Conservation (phyloP, 2,329 filamentous ascomycete species). For the Gaeumannomyces tritici region DNA sequence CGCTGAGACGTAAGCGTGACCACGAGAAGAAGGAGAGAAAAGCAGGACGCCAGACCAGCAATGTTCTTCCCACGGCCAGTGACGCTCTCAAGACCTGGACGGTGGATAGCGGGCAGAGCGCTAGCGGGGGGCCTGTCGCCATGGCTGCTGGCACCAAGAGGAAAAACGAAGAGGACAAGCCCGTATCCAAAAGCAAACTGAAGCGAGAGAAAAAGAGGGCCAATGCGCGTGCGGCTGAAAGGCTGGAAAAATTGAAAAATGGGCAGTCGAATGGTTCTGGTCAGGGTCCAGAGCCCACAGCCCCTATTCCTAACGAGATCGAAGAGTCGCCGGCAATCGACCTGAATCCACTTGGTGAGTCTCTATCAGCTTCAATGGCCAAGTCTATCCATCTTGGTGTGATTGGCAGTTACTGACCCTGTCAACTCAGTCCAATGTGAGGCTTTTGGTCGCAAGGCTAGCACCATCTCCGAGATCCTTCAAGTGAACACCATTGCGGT, state of each 20-base stretch:
- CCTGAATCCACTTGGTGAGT: neutral
- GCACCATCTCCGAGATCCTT: slow-evolving; percentile 28
- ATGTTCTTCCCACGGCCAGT: slow-evolving; percentile 12
- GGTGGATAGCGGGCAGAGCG: neutral
- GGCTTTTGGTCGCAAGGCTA: slow-evolving; percentile 24
- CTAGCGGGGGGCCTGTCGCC: neutral
- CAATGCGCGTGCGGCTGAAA: slow-evolving; percentile 5
- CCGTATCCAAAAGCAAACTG: neutral
- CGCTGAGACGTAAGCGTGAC: slow-evolving; percentile 52
- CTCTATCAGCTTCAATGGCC: slow-evolving; percentile 1
- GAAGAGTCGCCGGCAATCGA: neutral
- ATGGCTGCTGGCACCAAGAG: neutral
- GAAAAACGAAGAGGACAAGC: slow-evolving; percentile 1
- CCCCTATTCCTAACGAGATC: neutral
- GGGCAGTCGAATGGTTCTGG: neutral
- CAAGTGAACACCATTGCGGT: slow-evolving; percentile 29
- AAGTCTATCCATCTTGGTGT: neutral
- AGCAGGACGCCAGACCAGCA: slow-evolving; percentile 20
- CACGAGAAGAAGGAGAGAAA: slow-evolving; percentile 45
- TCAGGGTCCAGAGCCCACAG: too few species aligned
- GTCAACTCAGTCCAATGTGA: slow-evolving; percentile 34
- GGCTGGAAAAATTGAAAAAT: neutral
- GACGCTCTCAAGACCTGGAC: neutral
- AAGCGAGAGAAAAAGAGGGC: slow-evolving; percentile 9
- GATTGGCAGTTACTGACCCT: neutral